phyloP scores from a whole-genome alignment of 2,329 filamentous ascomycete genomes.

The Beauveria medogensis region DNA sequence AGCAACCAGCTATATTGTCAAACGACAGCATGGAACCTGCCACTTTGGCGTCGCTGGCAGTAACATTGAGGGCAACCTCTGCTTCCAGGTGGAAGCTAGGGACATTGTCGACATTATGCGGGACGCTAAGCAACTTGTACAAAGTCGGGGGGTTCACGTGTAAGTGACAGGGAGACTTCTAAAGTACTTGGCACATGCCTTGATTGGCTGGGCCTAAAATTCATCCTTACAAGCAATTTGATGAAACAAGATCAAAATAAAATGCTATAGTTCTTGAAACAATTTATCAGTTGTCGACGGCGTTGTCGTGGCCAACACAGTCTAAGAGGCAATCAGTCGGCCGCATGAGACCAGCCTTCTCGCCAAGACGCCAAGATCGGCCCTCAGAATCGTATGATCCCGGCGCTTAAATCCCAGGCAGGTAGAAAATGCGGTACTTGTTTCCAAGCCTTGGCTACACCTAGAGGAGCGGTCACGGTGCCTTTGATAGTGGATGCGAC shows the following conservation, averaged over 20 bases:
- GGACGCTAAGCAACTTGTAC: slow-evolving; percentile 12
- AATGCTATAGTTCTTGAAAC: no score
- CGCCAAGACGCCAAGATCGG: not conserved
- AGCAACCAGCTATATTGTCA: no score
- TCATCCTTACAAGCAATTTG: no score
- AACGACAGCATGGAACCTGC: slow-evolving; percentile 16
- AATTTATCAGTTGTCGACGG: not conserved
- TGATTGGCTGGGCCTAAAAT: no score
- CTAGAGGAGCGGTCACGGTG: not conserved
- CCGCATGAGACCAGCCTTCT: not conserved
- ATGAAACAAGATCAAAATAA: no score
- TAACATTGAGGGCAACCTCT: slow-evolving; percentile 18
- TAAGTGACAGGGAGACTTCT: not conserved
- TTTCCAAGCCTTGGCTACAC: not conserved
- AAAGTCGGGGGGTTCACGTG: not conserved
- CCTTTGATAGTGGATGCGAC: not conserved
- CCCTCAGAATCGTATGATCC: not conserved
- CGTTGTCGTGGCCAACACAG: not conserved
- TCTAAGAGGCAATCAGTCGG: not conserved
- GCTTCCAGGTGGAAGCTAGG: slow-evolving; percentile 25
- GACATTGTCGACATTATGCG: slow-evolving; percentile 29
- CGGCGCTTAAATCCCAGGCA: not conserved
- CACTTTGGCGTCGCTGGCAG: slow-evolving; percentile 21
- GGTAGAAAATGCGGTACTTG: not conserved
- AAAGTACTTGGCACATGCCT: no score